Base-by-base conservation (phyloP, 202 grass and related monocot species). In the Schoenoplectus triqueter region DNA sequence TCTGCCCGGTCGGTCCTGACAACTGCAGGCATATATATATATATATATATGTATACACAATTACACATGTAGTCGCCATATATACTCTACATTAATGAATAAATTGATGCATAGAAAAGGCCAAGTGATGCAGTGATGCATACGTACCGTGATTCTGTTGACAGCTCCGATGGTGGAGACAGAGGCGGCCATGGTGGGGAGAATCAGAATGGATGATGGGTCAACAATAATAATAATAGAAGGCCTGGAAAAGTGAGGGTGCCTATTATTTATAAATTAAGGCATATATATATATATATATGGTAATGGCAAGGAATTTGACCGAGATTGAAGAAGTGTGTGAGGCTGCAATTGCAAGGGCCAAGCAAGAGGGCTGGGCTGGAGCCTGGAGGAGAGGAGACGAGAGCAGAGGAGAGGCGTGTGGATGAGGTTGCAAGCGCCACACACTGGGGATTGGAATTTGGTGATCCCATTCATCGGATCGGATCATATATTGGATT, bases 361-460 rank as follows among this genome's bases (percentile, higher is more conserved):
- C 31, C 31, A 31, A 31, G 31, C 31, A 31, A 31, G 31, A 31
- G 31, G 31, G 31, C 31, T 31, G 31, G 31, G 31, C 31, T 31
- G 31, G 31, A 31, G 31, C 31, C 31, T 31, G 31, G 31, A 31
- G 31, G 31, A 31, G 31, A 31, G 31, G 31, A 31, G 31, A 31
- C 31, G 31, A 31, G 31, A 31, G 31, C 61, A 54, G 21, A 81
- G 40, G 45, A 31, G 42, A 65, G 82, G 88, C 88, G 91, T 90
- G 90, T 92, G 94, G 94, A 92, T 97, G 69, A 90, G 74, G 86
- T 80, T 86, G 31, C 10, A 8, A 66, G 88, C n/a, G 88, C 92
- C 94, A 97, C 92, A 90, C 90, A 74, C 76, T 92, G 80, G 81
- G 19, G 92, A 97, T 97, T 84, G 74, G 31, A 31, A 31, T 31